Conservation (phyloP, 2,329 filamentous ascomycete species). For the Stagonosporopsis cucurbitacearum region DNA sequence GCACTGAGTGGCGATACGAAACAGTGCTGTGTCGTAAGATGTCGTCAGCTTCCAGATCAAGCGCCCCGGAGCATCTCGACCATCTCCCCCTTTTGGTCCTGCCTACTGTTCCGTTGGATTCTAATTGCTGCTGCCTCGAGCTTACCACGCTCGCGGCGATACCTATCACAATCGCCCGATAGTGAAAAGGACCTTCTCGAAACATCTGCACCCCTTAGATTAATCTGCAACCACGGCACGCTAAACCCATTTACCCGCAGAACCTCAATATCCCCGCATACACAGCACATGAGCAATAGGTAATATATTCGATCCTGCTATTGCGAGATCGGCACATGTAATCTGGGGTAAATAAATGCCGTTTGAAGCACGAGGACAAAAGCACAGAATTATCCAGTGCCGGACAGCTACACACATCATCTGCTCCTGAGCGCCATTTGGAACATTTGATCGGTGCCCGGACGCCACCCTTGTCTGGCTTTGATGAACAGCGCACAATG, state of each 20-base stretch:
- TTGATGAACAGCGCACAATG: constrained; percentile 17
- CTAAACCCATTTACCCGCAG: constrained; percentile 25
- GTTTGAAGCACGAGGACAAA: constrained; percentile 34
- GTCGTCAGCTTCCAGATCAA: constrained; percentile 35
- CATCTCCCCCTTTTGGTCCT: constrained; percentile 22
- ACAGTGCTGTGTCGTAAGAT: constrained; percentile 41
- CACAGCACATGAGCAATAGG: too few relatives aligned
- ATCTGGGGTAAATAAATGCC: constrained; percentile 40
- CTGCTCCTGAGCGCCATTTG: constrained; percentile 22
- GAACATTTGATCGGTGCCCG: constrained; percentile 26
- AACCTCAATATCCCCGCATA: constrained; percentile 41
- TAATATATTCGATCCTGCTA: constrained; percentile 43
- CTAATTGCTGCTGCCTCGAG: constrained; percentile 32
- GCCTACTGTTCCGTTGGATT: constrained; percentile 25
- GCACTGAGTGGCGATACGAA: constrained; percentile 39
- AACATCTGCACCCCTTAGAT: constrained; percentile 43
- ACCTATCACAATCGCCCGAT: constrained; percentile 12
- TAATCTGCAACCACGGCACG: constrained; percentile 40
- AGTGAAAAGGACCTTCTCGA: constrained; percentile 31
- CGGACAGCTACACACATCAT: constrained; percentile 28
- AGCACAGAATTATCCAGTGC: constrained; percentile 20
- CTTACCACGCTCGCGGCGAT: constrained; percentile 11
- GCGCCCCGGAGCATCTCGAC: constrained; percentile 21
- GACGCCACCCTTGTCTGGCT: constrained; percentile 19
- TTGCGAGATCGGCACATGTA: constrained; percentile 24